Evolutionary conservation across 2,329 filamentous ascomycete genomes (phyloP).

Genomic region (Delphinella strobiligena): DNA sequence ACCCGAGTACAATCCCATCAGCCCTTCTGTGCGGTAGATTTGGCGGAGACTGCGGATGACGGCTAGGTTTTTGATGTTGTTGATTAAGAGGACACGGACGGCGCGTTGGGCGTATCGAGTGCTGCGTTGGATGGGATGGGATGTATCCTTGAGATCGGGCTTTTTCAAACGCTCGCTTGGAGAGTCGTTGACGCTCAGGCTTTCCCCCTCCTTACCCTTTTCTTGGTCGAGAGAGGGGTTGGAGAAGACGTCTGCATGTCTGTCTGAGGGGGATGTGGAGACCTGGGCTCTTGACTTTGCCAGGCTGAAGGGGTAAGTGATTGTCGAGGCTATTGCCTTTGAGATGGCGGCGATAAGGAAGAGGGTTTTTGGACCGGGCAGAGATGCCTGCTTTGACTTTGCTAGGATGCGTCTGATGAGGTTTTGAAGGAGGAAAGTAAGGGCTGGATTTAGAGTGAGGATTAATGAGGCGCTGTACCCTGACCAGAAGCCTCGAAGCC

Average conservation of each 20-base stretch:
- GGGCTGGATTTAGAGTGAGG: slow-evolving; percentile 70
- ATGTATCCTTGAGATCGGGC: too few relatives aligned
- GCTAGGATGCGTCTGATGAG: slow-evolving; percentile 48
- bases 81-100: slow-evolving; percentile 11
- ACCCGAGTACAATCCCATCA: slow-evolving; percentile 61
- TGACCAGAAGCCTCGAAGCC: slow-evolving; percentile 69
- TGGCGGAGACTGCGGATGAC: slow-evolving; percentile 18
- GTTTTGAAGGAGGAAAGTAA: slow-evolving; percentile 77
- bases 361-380: slow-evolving; percentile 42
- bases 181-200: too few relatives aligned
- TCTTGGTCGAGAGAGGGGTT: too few relatives aligned
- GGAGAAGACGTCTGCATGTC: too few relatives aligned
- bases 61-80: slow-evolving; percentile 15
- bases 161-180: too few relatives aligned
- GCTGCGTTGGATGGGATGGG: too few relatives aligned
- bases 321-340: slow-evolving; percentile 62
- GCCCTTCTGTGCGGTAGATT: slow-evolving; percentile 44
- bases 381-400: slow-evolving; percentile 38
- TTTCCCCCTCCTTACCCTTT: too few relatives aligned
- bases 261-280: slow-evolving; percentile 16
- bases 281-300: slow-evolving; percentile 72
- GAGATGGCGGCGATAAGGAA: slow-evolving; percentile 63
- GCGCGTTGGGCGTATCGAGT: too few relatives aligned
- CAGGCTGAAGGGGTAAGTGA: slow-evolving; percentile 78
- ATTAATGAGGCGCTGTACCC: slow-evolving; percentile 74